phyloP scores from a whole-genome alignment of 768 basidiomycete species.

The Kwoniella shandongensis region DNA sequence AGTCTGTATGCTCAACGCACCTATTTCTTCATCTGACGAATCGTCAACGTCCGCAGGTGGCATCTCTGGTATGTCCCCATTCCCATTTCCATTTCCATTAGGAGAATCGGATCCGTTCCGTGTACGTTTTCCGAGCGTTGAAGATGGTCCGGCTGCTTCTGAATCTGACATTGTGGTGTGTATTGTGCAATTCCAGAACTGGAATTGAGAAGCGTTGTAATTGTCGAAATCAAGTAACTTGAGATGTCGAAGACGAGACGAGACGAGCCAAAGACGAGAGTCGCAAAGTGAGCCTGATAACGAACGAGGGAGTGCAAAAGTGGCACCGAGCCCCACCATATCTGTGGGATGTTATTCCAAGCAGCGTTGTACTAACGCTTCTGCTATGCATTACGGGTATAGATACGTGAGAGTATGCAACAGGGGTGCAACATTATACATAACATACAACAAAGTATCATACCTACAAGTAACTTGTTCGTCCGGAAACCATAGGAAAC shows the following conservation, averaged over 20 bases:
- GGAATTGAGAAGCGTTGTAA: no score
- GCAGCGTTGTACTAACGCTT: background rate
- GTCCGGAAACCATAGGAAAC: background rate
- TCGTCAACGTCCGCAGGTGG: slow-evolving; percentile 43
- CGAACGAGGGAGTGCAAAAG: background rate
- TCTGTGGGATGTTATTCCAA: background rate
- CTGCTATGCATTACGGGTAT: no score
- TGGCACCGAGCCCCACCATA: background rate
- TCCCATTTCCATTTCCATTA: background rate
- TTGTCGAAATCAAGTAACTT: no score
- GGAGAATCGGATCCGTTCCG: slow-evolving; percentile 2
- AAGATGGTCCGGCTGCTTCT: slow-evolving; percentile 14
- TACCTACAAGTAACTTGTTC: background rate
- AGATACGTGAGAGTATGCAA: no score
- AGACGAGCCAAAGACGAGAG: background rate
- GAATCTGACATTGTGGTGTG: background rate
- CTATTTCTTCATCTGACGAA: slow-evolving; percentile 48
- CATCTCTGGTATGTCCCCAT: slow-evolving; percentile 37
- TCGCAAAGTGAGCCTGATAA: slow-evolving; percentile 4
- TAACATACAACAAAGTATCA: no score
- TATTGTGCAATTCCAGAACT: background rate
- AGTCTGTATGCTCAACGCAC: no score
- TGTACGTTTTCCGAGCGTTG: slow-evolving; percentile 13
- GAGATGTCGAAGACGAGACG: background rate
- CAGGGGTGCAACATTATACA: no score